Percentiles rank a stretch among this genome's conserved stretches.
Conservation (phyloP, 2,329 filamentous ascomycete genomes). For the Tolypocladium sp. region DNA sequence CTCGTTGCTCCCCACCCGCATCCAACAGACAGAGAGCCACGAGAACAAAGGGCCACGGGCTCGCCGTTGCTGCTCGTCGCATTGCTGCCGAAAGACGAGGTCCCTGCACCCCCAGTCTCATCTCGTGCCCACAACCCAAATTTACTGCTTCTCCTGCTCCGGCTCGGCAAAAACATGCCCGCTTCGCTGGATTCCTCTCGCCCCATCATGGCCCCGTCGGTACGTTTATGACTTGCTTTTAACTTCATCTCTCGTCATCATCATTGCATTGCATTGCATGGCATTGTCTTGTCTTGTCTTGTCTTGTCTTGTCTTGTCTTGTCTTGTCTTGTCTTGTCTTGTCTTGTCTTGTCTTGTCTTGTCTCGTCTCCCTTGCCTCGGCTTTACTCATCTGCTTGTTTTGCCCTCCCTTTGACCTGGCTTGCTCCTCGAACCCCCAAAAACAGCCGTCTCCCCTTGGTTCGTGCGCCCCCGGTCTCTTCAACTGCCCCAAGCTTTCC, state of each 20-base stretch:
- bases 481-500: background rate
- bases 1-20: background rate
- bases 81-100: background rate
- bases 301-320: background rate
- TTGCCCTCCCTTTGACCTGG: constrained; percentile 2
- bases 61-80: background rate
- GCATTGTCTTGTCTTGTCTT: background rate
- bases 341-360: background rate
- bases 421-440: background rate
- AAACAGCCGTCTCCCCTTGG: background rate
- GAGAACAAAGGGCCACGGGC: background rate
- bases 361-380: constrained; percentile 1
- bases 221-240: constrained; percentile 29
- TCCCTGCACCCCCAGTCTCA: background rate
- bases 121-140: background rate
- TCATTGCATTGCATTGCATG: constrained; percentile 1
- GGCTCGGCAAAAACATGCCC: constrained; percentile 33
- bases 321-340: background rate
- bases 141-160: background rate
- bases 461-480: constrained; percentile 1
- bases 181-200: constrained; percentile 50
- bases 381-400: background rate
- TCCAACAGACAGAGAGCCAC: background rate
- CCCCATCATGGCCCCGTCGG: constrained; percentile 54
- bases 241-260: constrained; percentile 4